phyloP scores from a whole-genome alignment of 352 stramenopile species.

The Pythium utonaiense region DNA sequence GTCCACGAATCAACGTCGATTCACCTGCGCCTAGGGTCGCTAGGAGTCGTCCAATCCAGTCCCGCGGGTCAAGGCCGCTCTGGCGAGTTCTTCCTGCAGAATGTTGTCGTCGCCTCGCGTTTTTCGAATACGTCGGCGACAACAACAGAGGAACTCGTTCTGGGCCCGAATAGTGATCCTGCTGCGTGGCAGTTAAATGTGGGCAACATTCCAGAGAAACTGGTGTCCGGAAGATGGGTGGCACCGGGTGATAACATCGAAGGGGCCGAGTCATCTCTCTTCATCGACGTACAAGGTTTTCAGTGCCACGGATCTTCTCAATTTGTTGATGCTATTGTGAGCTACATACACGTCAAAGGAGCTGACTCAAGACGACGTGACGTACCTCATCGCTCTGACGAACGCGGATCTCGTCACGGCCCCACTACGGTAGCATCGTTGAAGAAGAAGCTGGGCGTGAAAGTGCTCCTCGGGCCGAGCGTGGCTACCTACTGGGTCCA shows the following conservation, averaged over 20 bases:
- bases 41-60: constrained; percentile 32
- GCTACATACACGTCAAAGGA: neutral
- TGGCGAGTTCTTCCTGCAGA: constrained; percentile 56
- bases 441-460: constrained; percentile 17
- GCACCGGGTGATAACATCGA: constrained; percentile 16
- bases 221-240: constrained; percentile 59
- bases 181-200: constrained; percentile 64
- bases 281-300: constrained; percentile 69
- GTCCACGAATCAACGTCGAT: constrained; percentile 27
- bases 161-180: constrained; percentile 64
- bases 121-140: neutral
- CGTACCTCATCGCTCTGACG: neutral
- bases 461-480: constrained; percentile 66
- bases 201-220: constrained; percentile 69
- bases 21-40: constrained; percentile 53
- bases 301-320: constrained; percentile 63
- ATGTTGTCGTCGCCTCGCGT: constrained; percentile 46
- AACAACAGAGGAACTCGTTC: constrained; percentile 55
- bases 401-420: neutral
- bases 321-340: constrained; percentile 33
- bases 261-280: constrained; percentile 17
- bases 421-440: neutral
- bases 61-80: constrained; percentile 1
- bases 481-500: constrained; percentile 53
- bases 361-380: neutral